Evolutionary conservation across 1,284 basidiomycete genomes (phyloP).

Genomic region (Exobasidium rhododendri): DNA sequence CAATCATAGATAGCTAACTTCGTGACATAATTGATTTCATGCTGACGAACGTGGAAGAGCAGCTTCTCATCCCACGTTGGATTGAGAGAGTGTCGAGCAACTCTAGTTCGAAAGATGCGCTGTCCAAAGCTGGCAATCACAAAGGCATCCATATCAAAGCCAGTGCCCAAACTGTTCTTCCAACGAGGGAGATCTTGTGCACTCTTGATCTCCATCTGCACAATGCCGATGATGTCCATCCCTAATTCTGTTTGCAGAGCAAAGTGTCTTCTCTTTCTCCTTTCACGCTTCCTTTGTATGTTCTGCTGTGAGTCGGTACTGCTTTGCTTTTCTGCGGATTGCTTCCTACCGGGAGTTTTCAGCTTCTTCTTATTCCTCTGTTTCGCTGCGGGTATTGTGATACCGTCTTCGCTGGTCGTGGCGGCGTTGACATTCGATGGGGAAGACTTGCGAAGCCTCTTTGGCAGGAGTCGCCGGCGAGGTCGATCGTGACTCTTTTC

Average conservation of each 20-base stretch:
- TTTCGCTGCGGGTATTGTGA: too few relatives aligned
- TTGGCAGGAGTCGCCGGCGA: background rate
- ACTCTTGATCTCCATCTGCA: constrained; percentile 71
- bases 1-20: constrained; percentile 51
- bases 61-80: constrained; percentile 94
- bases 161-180: constrained; percentile 65
- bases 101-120: constrained; percentile 88
- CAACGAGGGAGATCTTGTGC: constrained; percentile 80
- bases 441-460: background rate
- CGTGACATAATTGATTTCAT: constrained; percentile 64
- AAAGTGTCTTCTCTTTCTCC: constrained; percentile 21
- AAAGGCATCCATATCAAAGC: constrained; percentile 48
- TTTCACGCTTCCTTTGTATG: constrained; percentile 6
- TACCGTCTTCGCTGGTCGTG: background rate
- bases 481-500: too few relatives aligned
- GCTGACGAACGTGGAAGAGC: constrained; percentile 85
- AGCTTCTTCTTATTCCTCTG: background rate
- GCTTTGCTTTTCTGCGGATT: constrained; percentile 1
- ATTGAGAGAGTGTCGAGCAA: constrained; percentile 63
- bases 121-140: constrained; percentile 68
- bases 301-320: background rate
- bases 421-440: background rate
- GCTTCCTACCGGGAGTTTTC: background rate
- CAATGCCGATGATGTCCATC: constrained; percentile 84
- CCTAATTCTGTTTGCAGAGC: constrained; percentile 62